Conservation (phyloP, 768 basidiomycete species). For the Xerocomellus dryophilus region DNA sequence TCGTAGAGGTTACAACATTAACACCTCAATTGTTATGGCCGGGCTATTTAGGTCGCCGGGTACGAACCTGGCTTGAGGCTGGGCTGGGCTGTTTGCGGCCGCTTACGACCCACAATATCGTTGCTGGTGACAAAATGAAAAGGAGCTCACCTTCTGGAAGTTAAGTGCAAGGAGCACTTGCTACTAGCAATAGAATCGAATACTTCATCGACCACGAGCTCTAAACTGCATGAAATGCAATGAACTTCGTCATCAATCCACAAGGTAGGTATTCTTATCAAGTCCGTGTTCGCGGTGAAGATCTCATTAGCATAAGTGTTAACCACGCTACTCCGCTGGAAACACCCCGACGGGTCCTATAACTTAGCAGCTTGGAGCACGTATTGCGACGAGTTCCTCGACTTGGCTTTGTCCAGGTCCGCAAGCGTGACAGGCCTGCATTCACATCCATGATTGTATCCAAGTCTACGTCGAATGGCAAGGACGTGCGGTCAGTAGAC, state of each 20-base stretch:
- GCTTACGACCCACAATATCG: not conserved
- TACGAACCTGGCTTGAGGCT: no score
- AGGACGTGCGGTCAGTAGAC: not conserved
- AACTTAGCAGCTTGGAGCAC: conserved; percentile 41
- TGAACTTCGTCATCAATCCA: not conserved
- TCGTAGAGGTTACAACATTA: no score
- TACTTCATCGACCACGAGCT: not conserved
- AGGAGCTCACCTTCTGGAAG: not conserved
- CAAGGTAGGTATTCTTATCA: not conserved
- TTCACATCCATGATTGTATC: conserved; percentile 77
- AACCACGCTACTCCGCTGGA: no score
- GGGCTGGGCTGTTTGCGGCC: not conserved
- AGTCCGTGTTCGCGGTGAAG: no score
- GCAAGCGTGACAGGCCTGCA: conserved; percentile 56
- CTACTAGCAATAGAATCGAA: not conserved
- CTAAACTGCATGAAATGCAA: not conserved
- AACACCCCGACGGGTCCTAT: conserved; percentile 11
- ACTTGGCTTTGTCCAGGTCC: conserved; percentile 77
- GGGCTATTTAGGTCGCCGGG: no score
- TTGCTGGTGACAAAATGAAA: not conserved
- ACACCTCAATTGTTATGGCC: no score
- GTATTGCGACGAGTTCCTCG: conserved; percentile 52
- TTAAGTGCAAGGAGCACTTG: not conserved
- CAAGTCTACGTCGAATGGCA: conserved; percentile 45
- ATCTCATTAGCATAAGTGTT: not conserved